These are phyloP conservation scores for Aspergillus persii DNA, from an alignment of 2,329 filamentous ascomycete genomes.

Conservation along the genomic window DNA sequence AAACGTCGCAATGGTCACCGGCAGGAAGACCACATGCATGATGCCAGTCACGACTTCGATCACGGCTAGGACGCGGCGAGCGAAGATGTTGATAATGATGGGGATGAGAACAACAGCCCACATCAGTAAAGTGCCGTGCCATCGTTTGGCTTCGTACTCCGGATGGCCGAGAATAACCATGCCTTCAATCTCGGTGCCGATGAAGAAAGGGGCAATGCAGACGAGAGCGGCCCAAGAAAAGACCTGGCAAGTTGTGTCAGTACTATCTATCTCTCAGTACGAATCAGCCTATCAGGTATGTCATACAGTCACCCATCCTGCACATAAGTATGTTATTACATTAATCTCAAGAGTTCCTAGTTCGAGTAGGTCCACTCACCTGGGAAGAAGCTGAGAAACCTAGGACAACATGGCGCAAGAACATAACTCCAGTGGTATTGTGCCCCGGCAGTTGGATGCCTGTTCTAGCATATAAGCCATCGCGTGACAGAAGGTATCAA, in stretches of 20 bases:
- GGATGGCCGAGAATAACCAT: slow-evolving; percentile 30
- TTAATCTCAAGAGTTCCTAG: no score
- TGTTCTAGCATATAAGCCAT: slow-evolving; percentile 14
- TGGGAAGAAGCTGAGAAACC: slow-evolving; percentile 25
- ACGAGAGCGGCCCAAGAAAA: slow-evolving; percentile 30
- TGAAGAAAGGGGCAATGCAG: slow-evolving; percentile 25
- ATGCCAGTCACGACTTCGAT: slow-evolving; percentile 15
- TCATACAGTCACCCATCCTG: slow-evolving; percentile 17
- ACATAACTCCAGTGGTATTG: slow-evolving; percentile 38
- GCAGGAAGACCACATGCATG: slow-evolving; percentile 25
- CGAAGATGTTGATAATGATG: slow-evolving; percentile 52
- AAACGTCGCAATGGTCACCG: slow-evolving; percentile 20
- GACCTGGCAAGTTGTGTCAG: slow-evolving; percentile 4
- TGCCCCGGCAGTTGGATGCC: slow-evolving; percentile 25
- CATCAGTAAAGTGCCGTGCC: slow-evolving; percentile 48
- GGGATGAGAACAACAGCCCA: slow-evolving; percentile 49
- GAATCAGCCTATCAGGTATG: no score
- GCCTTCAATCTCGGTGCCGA: slow-evolving; percentile 35
- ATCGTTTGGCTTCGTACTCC: slow-evolving; percentile 22
- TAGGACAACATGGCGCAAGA: slow-evolving; percentile 22
- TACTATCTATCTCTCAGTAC: background rate
- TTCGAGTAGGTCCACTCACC: background rate
- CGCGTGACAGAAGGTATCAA: background rate
- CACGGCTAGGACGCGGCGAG: slow-evolving; percentile 10
- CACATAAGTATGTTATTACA: background rate